A percentile compares a stretch with the other conserved stretches of the same genome.
Evolutionary conservation across 768 basidiomycete genomes (phyloP).

Genomic region (Paxillus involutus): DNA sequence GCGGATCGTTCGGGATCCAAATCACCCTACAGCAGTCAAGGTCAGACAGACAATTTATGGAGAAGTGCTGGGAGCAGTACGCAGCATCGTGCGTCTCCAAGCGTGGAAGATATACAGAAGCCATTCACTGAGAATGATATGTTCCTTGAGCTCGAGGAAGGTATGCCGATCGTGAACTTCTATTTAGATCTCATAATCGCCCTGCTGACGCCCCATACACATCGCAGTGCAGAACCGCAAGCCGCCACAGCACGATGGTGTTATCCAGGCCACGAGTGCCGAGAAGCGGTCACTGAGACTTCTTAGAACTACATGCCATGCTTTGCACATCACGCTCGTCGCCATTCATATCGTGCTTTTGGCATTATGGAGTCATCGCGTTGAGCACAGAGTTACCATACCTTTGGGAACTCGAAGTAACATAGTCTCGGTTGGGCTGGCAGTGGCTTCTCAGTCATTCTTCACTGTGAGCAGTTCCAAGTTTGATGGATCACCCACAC

Average conservation of each 20-base stretch:
- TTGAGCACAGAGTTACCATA: not conserved
- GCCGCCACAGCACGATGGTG: not conserved
- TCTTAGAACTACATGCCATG: not conserved
- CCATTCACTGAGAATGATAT: not conserved
- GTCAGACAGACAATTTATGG: not conserved
- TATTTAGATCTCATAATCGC: not conserved
- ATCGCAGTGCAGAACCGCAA: not conserved
- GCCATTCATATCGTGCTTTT: conserved; percentile 3
- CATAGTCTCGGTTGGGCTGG: not conserved
- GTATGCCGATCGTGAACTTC: not conserved
- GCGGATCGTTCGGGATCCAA: not conserved
- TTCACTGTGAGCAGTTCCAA: not conserved
- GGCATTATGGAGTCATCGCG: not conserved
- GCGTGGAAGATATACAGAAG: not conserved
- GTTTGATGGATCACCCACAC: no score
- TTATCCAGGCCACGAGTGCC: not conserved
- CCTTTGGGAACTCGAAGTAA: not conserved
- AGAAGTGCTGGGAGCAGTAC: not conserved
- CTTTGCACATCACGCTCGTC: conserved; percentile 5
- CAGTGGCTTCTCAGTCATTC: not conserved
- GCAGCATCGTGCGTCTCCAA: not conserved
- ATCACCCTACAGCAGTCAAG: not conserved
- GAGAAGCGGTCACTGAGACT: not conserved
- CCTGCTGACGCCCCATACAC: not conserved
- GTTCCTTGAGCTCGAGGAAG: not conserved